Conservation (phyloP, 371 early-diverging fungal species). For the Paramicrosporidium saccamoebae region DNA sequence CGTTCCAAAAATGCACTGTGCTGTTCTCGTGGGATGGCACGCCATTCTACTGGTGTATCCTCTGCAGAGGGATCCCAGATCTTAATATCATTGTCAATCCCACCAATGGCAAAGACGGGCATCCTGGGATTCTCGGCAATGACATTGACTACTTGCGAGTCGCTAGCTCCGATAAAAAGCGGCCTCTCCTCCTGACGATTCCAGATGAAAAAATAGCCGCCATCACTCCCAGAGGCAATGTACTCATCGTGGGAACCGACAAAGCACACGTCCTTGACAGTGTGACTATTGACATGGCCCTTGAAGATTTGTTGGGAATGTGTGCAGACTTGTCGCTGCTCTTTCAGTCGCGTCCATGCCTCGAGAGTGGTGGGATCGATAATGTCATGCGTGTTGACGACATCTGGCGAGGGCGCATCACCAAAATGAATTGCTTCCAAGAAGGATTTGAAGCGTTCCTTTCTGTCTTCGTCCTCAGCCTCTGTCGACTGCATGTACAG, state of each 20-base stretch:
- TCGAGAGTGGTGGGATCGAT: no score
- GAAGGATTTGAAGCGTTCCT: no score
- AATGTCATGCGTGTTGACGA: no score
- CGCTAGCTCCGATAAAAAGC: constrained; percentile 21
- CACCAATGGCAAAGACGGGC: constrained; percentile 12
- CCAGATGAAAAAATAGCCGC: constrained; percentile 36
- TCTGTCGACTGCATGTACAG: no score
- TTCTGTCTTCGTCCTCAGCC: no score
- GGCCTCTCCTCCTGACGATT: constrained; percentile 17
- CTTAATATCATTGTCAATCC: constrained; percentile 34
- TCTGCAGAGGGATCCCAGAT: constrained; percentile 21
- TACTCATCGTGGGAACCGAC: constrained; percentile 23
- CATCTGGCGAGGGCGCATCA: no score
- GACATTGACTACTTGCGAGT: constrained; percentile 20
- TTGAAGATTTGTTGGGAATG: constrained; percentile 2
- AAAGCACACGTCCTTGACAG: constrained; percentile 44
- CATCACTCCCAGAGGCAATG: constrained; percentile 40
- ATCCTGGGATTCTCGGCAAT: constrained; percentile 11
- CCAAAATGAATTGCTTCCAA: no score
- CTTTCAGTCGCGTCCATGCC: no score
- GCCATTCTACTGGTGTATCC: no score
- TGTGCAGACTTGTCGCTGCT: no score
- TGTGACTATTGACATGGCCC: constrained; percentile 11
- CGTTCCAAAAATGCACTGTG: no score
- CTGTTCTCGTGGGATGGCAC: no score